These are phyloP conservation scores for Ophidiomyces ophidiicola DNA, from an alignment of 2,329 filamentous ascomycete genomes.

Conservation along the genomic window DNA sequence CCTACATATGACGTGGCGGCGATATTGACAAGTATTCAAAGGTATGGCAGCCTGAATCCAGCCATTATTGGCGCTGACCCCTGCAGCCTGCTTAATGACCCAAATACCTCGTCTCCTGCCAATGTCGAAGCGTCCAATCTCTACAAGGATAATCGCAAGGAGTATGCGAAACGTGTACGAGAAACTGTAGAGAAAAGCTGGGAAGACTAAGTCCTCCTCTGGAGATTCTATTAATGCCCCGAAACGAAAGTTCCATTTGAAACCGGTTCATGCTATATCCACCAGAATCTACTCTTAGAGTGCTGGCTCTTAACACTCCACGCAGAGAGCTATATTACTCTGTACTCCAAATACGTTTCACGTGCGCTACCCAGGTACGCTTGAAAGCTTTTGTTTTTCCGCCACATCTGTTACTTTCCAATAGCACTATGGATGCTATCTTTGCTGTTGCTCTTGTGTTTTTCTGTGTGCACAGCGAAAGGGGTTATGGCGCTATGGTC, in stretches of 20 bases:
- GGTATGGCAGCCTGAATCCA: conserved; percentile 42
- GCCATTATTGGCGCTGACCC: conserved; percentile 1
- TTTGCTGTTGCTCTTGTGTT: not conserved
- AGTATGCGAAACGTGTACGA: conserved; percentile 87
- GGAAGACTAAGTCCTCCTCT: conserved; percentile 59
- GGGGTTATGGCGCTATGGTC: conserved; percentile 24
- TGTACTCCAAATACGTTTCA: too few relatives aligned
- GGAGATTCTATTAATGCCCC: not conserved
- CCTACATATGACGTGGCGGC: conserved; percentile 97
- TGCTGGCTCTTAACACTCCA: too few relatives aligned
- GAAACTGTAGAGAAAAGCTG: conserved; percentile 99
- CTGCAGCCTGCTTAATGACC: conserved; percentile 79
- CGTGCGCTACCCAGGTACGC: too few relatives aligned
- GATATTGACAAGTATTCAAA: conserved; percentile 94
- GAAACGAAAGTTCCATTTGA: too few relatives aligned
- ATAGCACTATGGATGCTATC: too few relatives aligned
- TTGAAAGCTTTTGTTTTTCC: too few relatives aligned
- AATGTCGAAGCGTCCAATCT: conserved; percentile 97
- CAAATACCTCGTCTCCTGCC: conserved; percentile 94
- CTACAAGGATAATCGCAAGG: conserved; percentile 95
- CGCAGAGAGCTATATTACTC: too few relatives aligned
- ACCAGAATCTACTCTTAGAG: too few relatives aligned
- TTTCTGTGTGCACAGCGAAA: conserved; percentile 9
- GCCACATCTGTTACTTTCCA: too few relatives aligned
- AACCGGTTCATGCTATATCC: too few relatives aligned